phyloP scores from a whole-genome alignment of 2,329 filamentous ascomycete genomes.

The Colletotrichum gloeosporioides region DNA sequence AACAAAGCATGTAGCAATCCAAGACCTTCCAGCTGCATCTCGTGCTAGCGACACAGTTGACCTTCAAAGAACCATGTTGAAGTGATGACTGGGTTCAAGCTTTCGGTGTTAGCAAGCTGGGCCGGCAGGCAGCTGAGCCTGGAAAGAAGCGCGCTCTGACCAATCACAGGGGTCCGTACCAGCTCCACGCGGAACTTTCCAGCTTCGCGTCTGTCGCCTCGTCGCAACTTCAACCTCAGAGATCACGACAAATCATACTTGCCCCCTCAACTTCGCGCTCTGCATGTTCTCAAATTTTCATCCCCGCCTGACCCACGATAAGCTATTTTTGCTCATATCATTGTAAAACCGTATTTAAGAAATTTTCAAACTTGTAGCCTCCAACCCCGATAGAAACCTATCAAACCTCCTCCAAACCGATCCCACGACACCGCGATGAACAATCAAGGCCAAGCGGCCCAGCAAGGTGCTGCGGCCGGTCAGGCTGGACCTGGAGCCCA shows the following conservation, averaged over 20 bases:
- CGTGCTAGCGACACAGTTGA: background rate
- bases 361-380: background rate
- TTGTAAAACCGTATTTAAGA: background rate
- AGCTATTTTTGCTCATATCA: background rate
- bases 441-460: conserved; percentile 22
- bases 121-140: background rate
- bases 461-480: conserved; percentile 16
- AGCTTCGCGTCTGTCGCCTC: background rate
- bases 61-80: background rate
- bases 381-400: background rate
- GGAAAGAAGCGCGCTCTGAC: background rate
- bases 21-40: background rate
- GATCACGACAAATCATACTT: background rate
- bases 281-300: background rate
- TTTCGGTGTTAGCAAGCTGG: background rate
- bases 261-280: background rate
- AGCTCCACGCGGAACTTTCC: conserved; percentile 18
- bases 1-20: background rate
- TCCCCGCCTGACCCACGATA: background rate
- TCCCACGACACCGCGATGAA: conserved; percentile 12
- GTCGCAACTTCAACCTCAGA: conserved; percentile 1
- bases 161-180: background rate
- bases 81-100: background rate
- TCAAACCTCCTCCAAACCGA: background rate
- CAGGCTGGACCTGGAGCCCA: conserved; percentile 27